A percentile compares a stretch with the other conserved stretches of the same genome.
Conservation (phyloP, 768 basidiomycete genomes). For the Russula griseocarnosa region DNA sequence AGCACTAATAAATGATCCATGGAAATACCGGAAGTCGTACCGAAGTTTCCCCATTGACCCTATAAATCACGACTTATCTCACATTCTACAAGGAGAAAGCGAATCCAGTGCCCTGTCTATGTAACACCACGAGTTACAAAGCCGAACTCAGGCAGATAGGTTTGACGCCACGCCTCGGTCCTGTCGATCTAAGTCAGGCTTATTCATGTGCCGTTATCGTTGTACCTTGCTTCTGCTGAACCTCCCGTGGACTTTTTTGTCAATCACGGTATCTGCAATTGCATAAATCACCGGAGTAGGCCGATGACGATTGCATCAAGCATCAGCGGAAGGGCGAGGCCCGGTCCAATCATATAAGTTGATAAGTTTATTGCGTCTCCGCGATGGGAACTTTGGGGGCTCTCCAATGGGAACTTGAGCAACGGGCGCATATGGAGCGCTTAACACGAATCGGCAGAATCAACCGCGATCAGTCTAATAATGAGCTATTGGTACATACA, state of each 20-base stretch:
- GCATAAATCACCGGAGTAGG: neutral
- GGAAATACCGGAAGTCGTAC: conserved; percentile 12
- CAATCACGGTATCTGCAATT: neutral
- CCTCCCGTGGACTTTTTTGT: neutral
- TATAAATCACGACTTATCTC: neutral
- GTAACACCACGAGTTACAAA: neutral
- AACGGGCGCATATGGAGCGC: neutral
- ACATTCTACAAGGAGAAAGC: conserved; percentile 9
- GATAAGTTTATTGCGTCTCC: neutral
- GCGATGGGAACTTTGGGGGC: neutral
- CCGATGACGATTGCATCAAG: neutral
- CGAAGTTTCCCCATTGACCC: conserved; percentile 8
- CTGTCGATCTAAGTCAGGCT: neutral
- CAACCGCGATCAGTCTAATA: conserved; percentile 1
- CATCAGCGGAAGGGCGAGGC: neutral
- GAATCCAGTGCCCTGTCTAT: neutral
- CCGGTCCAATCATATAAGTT: neutral
- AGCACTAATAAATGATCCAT: neutral
- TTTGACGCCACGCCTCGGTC: neutral
- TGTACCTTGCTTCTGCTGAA: neutral
- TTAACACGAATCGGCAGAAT: neutral
- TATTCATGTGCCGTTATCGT: neutral
- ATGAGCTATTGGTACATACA: conserved; percentile 4
- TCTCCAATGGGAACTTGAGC: too few species aligned
- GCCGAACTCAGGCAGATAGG: neutral